Base-by-base conservation (phyloP, 192 early-diverging fungal species). In the Dissophora ornata region DNA sequence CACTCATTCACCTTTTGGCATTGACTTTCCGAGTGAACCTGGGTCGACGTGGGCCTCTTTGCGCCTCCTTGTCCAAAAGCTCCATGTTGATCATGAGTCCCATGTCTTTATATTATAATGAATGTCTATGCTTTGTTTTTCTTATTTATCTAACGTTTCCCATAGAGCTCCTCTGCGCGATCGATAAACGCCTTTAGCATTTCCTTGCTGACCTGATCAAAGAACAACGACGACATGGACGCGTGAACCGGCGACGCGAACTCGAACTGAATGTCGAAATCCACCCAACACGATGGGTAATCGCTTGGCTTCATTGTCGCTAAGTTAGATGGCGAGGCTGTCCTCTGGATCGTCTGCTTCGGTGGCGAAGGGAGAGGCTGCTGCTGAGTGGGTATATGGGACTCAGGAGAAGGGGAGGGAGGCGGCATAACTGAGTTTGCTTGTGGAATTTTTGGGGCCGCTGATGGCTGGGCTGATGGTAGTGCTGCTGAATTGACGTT, bases 161-260 rank as follows among this genome's bases (percentile, higher is more conserved):
- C 73, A 34, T 67, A 77, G 24, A 77, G 65, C 0, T 54, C 48
- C 38, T 77, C 64, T 3, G 73, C 73, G 0, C 53, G 63, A 15
- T 67, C 52, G 46, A 77, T 85, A 80, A 95, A 95, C 8, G 92
- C 89, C 21, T 64, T 42, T n/a, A 93, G 69, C 90, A 93, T 93
- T 46, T 84, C 69, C 46, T 86, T 86, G 47, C 88, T 89, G 30
- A 95, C 90, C 47, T 90, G 82, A 41, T 94, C 87, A 67, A 95
- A 93, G 69, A 94, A 95, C 24, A 94, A 58, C 19, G 84, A 84
- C 10, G 96, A 89, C 11, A 91, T 83, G 47, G 93, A 93, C 1
- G 91, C 91, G 69, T 97, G 92, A 24, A 97, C 53, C 1, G 88
- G 69, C 10, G 90, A 93, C 30, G 87, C 78, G 82, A 97, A 96